These are phyloP conservation scores for Aureobasidium sp. DNA, from an alignment of 2,329 filamentous ascomycete species.

Conservation along the genomic window DNA sequence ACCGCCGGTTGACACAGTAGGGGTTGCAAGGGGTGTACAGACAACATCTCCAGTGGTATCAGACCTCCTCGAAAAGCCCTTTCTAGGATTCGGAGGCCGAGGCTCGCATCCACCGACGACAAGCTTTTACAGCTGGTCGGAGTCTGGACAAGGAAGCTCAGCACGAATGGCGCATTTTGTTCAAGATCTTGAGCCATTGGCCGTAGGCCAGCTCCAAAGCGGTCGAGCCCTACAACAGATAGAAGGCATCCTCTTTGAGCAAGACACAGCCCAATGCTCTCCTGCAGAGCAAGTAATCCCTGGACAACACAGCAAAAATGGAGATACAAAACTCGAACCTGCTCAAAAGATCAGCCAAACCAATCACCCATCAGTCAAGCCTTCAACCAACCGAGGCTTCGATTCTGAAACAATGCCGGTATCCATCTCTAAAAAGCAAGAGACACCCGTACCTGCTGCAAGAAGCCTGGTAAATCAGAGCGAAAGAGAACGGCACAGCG, in stretches of 20 bases:
- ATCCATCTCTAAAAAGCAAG: background rate
- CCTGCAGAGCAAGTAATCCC: background rate
- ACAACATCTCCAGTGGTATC: constrained; percentile 18
- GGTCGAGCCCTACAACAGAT: background rate
- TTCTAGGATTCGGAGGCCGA: constrained; percentile 33
- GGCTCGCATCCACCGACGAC: constrained; percentile 21
- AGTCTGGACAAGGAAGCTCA: background rate
- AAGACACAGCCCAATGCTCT: background rate
- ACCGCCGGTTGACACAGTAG: background rate
- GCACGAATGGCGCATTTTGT: background rate
- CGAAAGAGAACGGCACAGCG: background rate
- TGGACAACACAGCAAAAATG: background rate
- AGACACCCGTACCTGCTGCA: background rate
- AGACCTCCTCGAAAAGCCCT: constrained; percentile 30
- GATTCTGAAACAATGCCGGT: no score
- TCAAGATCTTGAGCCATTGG: background rate
- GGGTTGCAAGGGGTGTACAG: background rate
- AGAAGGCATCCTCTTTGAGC: background rate
- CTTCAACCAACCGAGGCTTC: no score
- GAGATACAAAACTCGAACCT: background rate
- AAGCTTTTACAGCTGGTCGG: constrained; percentile 22
- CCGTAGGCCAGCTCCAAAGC: background rate
- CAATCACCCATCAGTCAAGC: background rate
- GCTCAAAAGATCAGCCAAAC: background rate
- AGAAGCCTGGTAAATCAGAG: background rate